Base-by-base conservation (phyloP, 352 stramenopile genomes). In the Pythium rishiriense region DNA sequence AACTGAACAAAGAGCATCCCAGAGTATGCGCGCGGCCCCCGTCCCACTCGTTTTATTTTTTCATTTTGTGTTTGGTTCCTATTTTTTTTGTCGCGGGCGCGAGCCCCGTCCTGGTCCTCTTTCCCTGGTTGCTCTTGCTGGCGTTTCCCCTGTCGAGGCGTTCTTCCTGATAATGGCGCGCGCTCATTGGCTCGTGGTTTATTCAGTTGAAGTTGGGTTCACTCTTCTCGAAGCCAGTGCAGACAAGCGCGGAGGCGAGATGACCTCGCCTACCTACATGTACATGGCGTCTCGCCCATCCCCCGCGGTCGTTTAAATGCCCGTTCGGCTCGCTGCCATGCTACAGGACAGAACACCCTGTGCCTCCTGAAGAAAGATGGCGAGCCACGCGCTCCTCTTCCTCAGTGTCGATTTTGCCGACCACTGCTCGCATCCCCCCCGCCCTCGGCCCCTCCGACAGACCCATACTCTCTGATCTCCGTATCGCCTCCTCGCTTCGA, bases 371-470 rank as follows among this genome's bases (percentile, higher is more conserved):
- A 31, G 12, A 55, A n/a, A 21, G 47, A 55, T 55, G 48, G 29
- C 17, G 25, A 39, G 47, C 54, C 26, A 10, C 46, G n/a, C n/a
- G n/a, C 57, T 26, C 45, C 33, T 47, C 25, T 21, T 26, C 29
- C 22, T 22, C 52, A 68, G 61, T 62, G 61, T 68, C 61, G 61
- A 68, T 58, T 62, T 68, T 57, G 29, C 61, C 52, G 51, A 56
- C 61, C 43, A 47, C 10, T 6, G 6, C 26, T 9, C 60, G 57
- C 19, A n/a, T 11, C 29, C 19, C 57, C 22, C 25, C 42, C 25
- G 25, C 53, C 21, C 11, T 41, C 15, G 12, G 15, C n/a, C 19
- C 24, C 43, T 17, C 24, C 25, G 14, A 22, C 41, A 17, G 17
- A 42, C 29, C 14, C 43, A n/a, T 33, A 17, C 33, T 9, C 33